A percentile compares a stretch with the other conserved stretches of the same genome.
These are phyloP conservation scores for Neurospora tetraspora DNA, from an alignment of 495 filamentous ascomycete species.

Conservation along the genomic window DNA sequence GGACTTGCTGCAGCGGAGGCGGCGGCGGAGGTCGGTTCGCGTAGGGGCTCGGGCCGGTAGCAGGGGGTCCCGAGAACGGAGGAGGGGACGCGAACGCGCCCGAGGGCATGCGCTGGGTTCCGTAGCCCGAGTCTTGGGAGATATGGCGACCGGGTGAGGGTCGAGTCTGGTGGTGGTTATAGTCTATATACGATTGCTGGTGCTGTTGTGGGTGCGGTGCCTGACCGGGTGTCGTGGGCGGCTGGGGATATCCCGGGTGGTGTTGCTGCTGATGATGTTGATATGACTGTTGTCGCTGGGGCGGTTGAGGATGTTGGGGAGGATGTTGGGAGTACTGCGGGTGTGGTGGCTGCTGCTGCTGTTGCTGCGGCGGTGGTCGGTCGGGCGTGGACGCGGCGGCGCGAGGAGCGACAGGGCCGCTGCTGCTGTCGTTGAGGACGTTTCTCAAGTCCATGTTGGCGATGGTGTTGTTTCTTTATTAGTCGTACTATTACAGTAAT, in stretches of 20 bases:
- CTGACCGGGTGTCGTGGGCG: constrained; percentile 38
- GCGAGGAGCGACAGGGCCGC: background rate
- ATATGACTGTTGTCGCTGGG: constrained; percentile 7
- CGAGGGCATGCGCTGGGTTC: constrained; percentile 11
- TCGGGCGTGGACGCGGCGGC: constrained; percentile 16
- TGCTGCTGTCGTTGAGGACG: constrained; percentile 40
- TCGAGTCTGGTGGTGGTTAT: constrained; percentile 30
- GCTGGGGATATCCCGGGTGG: constrained; percentile 5
- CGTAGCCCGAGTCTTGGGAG: constrained; percentile 27
- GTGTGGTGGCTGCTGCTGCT: constrained; percentile 7
- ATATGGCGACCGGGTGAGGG: constrained; percentile 31
- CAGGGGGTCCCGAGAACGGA: constrained; percentile 25
- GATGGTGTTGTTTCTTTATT: constrained; percentile 2
- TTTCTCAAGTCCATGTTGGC: constrained; percentile 46
- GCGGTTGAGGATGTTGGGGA: constrained; percentile 9
- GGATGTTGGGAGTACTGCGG: constrained; percentile 11
- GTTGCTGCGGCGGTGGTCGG: constrained; percentile 16
- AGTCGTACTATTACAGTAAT: background rate
- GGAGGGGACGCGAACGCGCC: constrained; percentile 26
- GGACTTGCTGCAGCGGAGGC: constrained; percentile 40
- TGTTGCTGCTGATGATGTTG: constrained; percentile 18
- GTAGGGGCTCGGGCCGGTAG: constrained; percentile 24
- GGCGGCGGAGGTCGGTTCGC: constrained; percentile 35
- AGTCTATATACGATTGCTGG: constrained; percentile 38
- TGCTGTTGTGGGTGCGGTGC: constrained; percentile 11